Evolutionary conservation across 163 green algal species (phyloP), one percentile per base, ranked within the genome.

Genomic region (Chlorella variabilis): DNA sequence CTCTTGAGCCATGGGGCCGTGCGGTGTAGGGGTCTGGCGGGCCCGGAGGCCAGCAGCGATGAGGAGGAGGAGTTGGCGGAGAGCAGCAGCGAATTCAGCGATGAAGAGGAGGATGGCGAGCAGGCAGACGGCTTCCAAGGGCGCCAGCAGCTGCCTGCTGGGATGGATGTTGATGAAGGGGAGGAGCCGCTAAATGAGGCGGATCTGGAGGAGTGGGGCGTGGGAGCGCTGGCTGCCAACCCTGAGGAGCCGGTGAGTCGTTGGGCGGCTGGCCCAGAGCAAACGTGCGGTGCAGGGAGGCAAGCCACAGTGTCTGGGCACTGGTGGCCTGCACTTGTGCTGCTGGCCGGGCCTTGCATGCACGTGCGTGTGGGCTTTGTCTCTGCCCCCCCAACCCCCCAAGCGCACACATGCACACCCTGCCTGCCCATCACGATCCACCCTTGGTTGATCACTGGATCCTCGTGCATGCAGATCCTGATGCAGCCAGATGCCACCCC

Each of bases 161-260:
- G 8, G 71, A 49, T 51, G 17, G 62, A 23, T 41, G n/a, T n/a
- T 20, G 70, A 20, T 7, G 45, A 31, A 56, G 70, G 0, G 41
- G 6, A 6, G 38, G 27, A 31, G 54, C 45, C 36, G 29, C 33
- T 76, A 42, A 54, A 63, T 48, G 78, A 87, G 48, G 49, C 71
- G 27, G 49, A 71, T 8, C 38, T 84, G 67, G 68, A 63, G 49
- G 88, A 95, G 79, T 97, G 90, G 89, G 94, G 94, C 4, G 87
- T 94, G 18, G 94, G 93, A 4, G 92, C 89, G 3, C 63, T 94
- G 84, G 94, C 94, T 13, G 91, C 89, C 78, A 96, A 96, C 80
- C 91, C 91, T 0, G 85, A 91, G 27, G 94, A 96, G 84, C 33
- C 75, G 61, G 91, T 95, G 18, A 36, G 73, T 41, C 7, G 8